These are phyloP conservation scores for Lasiodiplodia gonubiensis DNA, from an alignment of 2,329 filamentous ascomycete species.

Conservation along the genomic window DNA sequence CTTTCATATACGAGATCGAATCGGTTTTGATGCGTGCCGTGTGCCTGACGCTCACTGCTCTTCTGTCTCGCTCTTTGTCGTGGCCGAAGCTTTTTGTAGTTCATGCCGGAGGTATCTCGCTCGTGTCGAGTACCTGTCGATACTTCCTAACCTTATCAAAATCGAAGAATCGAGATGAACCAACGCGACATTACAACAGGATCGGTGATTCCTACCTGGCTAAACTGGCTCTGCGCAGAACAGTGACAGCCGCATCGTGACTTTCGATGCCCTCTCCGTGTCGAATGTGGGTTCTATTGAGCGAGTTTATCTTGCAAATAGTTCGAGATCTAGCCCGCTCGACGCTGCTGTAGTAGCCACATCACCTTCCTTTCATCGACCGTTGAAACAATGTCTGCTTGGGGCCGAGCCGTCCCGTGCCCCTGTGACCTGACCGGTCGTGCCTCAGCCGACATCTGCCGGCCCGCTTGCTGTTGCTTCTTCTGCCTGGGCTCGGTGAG, in stretches of 20 bases:
- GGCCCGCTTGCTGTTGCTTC: background rate
- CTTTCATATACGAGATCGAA: background rate
- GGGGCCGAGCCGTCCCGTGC: background rate
- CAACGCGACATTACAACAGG: background rate
- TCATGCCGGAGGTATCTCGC: background rate
- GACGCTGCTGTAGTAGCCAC: background rate
- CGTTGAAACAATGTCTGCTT: background rate
- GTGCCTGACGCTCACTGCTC: background rate
- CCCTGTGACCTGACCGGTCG: background rate
- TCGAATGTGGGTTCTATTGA: background rate
- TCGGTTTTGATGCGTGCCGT: background rate
- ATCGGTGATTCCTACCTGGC: background rate
- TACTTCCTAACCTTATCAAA: background rate
- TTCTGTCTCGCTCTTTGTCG: background rate
- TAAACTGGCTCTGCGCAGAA: background rate
- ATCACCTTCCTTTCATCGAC: background rate
- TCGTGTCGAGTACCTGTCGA: background rate
- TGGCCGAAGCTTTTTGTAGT: background rate
- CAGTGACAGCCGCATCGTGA: background rate
- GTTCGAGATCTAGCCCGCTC: slow-evolving; percentile 2
- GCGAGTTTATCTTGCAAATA: background rate
- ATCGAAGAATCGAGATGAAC: background rate
- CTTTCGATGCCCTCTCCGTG: background rate
- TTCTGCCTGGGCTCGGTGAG: background rate
- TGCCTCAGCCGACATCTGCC: background rate